phyloP scores from a whole-genome alignment of 2,329 filamentous ascomycete species.

The Colletotrichum shisoi region DNA sequence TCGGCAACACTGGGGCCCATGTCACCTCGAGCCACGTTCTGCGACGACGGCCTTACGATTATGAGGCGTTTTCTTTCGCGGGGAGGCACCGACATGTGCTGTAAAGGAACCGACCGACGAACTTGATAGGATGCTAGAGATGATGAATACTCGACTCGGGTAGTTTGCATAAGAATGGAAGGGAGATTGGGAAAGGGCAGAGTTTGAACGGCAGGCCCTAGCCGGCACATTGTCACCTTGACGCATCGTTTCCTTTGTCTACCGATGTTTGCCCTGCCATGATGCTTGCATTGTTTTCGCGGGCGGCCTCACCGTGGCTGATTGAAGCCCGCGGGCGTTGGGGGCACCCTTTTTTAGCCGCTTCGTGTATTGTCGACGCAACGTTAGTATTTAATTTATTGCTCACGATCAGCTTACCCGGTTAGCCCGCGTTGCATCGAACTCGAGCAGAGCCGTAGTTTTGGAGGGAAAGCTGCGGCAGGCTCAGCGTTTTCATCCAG shows the following conservation, averaged over 20 bases:
- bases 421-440: not conserved
- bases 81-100: constrained; percentile 16
- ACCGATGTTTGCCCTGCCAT: constrained; percentile 24
- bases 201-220: constrained; percentile 33
- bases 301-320: constrained; percentile 25
- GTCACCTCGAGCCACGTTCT: constrained; percentile 24
- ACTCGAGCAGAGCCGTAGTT: no score
- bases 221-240: constrained; percentile 37
- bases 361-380: constrained; percentile 38
- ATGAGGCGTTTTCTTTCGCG: constrained; percentile 30
- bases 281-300: constrained; percentile 29
- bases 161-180: constrained; percentile 39
- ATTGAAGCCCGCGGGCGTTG: constrained; percentile 32
- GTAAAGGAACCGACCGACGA: not conserved
- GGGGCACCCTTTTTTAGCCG: constrained; percentile 37
- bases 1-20: constrained; percentile 17
- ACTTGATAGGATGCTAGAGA: constrained; percentile 21
- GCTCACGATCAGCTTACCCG: constrained; percentile 25
- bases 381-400: constrained; percentile 37
- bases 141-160: constrained; percentile 37
- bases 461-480: not conserved
- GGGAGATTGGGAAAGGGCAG: constrained; percentile 34
- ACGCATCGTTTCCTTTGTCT: constrained; percentile 34
- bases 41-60: constrained; percentile 32
- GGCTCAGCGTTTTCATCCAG: not conserved